Evolutionary conservation across 495 filamentous ascomycete genomes (phyloP), one percentile per base, ranked within the genome.

Genomic region (Aspergillus nanangensis): DNA sequence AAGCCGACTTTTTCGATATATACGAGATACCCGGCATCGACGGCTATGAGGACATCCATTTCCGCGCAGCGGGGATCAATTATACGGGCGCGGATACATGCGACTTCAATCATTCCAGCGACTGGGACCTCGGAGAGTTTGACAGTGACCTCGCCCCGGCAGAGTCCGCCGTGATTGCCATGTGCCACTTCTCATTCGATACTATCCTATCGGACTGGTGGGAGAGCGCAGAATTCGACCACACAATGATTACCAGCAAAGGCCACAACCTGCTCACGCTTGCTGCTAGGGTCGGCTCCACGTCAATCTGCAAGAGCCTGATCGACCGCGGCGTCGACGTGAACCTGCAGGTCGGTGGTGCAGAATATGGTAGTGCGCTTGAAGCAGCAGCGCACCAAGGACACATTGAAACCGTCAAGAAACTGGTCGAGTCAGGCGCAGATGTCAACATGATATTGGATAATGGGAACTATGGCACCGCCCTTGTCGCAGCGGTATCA

Each of bases 201-300:
- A 35, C 27, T 19, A 35, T 58, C 25, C 34, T 69, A 13, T 50
- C 47, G 8, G 57, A 61, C 29, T 65, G 61, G 65, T 64, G 58
- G 59, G 27, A 53, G 10, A 27, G 38, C 18, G 41, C 38, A 21
- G 37, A 50, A 11, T 39, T 62, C 23, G 41, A 49, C 37, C 15
- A 41, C 11, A 33, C 37, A 0, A 4, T 17, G 1, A 11, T 42
- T 3, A 51, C 52, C 17, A 21, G n/a, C 9, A 22, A 42, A 20
- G 47, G 44, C 13, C 24, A 52, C 8, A 53, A 41, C 20, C 40
- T 58, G 1, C 52, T 63, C n/a, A 24, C 41, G 2, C 25, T 63
- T 39, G 60, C 57, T 29, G 45, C 48, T 4, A 24, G 7, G 27
- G 27, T 9, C 2, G 45, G 57, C 1, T 47, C 27, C 29, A 23